Evolutionary conservation across 257 asterid genomes (phyloP).

Genomic region (Nicotiana tomentosiformis): DNA sequence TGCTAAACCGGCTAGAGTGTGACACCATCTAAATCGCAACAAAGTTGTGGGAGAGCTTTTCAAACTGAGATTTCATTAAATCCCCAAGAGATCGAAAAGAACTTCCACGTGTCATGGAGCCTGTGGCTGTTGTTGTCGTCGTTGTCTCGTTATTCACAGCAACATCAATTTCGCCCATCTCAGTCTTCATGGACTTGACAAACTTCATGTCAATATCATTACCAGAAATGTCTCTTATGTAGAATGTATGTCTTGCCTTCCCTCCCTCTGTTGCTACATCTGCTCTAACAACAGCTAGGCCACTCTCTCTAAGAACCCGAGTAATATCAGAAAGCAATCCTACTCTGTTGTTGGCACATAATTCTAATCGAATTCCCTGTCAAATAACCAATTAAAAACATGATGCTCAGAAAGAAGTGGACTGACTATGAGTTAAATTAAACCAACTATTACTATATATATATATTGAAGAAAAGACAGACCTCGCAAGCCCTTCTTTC

Average conservation of each 20-base stretch:
- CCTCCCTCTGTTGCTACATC: slow-evolving; percentile 10
- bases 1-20: slow-evolving; percentile 10
- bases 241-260: slow-evolving; percentile 41
- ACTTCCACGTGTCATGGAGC: slow-evolving; percentile 18
- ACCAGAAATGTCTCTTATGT: slow-evolving; percentile 72
- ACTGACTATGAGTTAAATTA: background rate
- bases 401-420: background rate
- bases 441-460: background rate
- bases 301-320: slow-evolving; percentile 62
- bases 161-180: slow-evolving; percentile 52
- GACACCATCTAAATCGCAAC: background rate
- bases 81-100: slow-evolving; percentile 5
- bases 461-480: background rate
- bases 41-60: slow-evolving; percentile 7
- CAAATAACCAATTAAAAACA: background rate
- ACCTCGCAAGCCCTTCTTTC: slow-evolving; percentile 78
- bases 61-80: slow-evolving; percentile 11
- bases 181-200: slow-evolving; percentile 51
- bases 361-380: slow-evolving; percentile 60
- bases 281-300: slow-evolving; percentile 33
- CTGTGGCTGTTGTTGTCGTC: slow-evolving; percentile 23
- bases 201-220: slow-evolving; percentile 48
- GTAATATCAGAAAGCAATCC: slow-evolving; percentile 78
- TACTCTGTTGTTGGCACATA: slow-evolving; percentile 53
- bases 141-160: slow-evolving; percentile 33